Evolutionary conservation across 1,139 yeast species (phyloP), one percentile per base, ranked within the genome.

Genomic region (Nadsonia commutata): DNA sequence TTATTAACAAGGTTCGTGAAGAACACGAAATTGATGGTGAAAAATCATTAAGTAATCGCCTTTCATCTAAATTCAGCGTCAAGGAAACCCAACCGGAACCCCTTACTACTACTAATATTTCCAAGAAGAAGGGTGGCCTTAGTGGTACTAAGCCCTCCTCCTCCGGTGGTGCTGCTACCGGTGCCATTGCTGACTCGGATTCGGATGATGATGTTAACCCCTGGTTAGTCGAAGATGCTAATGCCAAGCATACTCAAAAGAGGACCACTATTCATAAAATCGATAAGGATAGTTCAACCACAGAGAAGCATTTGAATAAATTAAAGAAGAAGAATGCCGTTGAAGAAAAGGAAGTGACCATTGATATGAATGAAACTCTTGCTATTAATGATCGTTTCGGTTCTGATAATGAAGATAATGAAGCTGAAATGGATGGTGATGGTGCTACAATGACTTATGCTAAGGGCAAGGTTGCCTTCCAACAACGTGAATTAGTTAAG

Each of bases 401-500:
- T 1, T 47, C 51, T 21, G 60, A 51, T 20, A 56, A 53, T 16
- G 58, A 56, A 20, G 59, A 51, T 20, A 61, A 56, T 16, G 58
- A 55, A 13, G 56, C 51, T 9, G 53, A 46, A 20, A 27, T 27
- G 33, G 60, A 53, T 17, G 57, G 54, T 18, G 51, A 52, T 1
- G 61, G 59, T 23, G 57, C 22, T 66, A 64, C 47, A 59, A 54
- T 51, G 65, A 56, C 49, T 55, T 53, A 38, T 57, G 57, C 46
- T 36, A 20, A 41, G 23, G 43, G 36, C 33, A 41, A 48, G 13
- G 46, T 57, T 43, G 63, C 73, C 68, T 84, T 90, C 65, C 72
- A 76, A 53, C 96, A 90, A 59, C 77, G 78, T 48, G 90, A 85
- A 46, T 69, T 90, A 40, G 84, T 85, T 48, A 75, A 79, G 50